Evolutionary conservation across 176 grass and related monocot species (phyloP), one percentile per base, ranked within the genome.

Genomic region (Rhipidocladum racemiflorum): DNA sequence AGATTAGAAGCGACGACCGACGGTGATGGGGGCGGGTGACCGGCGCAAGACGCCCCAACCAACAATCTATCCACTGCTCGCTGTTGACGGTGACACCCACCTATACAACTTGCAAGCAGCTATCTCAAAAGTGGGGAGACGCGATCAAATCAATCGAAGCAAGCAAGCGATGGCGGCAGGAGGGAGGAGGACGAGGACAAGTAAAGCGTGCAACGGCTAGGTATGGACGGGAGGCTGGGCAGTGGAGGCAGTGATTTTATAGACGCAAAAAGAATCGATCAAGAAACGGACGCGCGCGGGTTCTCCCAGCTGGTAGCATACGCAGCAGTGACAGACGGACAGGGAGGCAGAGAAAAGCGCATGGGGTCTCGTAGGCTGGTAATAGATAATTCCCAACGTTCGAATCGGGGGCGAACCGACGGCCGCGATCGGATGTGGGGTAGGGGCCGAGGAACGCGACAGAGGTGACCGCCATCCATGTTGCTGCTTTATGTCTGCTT

Each of bases 311-410:
- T 4, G 14, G 18, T 2, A 53, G 50, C 50, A 7, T 21, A 2
- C 1, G 50, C 29, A 7, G 29, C 4, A 7, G 7, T 0, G 6
- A 36, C 12, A 15, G 32, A 4, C 35, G 30, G 75, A 49, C 76
- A 45, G 42, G 1, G 42, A 9, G 3, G 43, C 40, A 25, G 72
- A 57, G 51, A 62, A 62, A 77, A 18, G 38, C 51, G 48, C 64
- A 53, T 24, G 24, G 6, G 5, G 48, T 1, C 59, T 21, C 24
- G 62, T 84, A 62, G 82, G 75, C 15, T 69, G 63, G 63, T 4
- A 17, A 55, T 62, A 70, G 70, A 40, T n/a, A n/a, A n/a, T n/a
- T 21, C 27, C 70, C 82, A 89, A 89, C 87, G 87, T 89, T 85
- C 82, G 87, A 38, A 50, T 89, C 44, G 20, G 61, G 51, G 20